Base-by-base conservation (phyloP, 345 rosid genomes). In the Acer saccharum region DNA sequence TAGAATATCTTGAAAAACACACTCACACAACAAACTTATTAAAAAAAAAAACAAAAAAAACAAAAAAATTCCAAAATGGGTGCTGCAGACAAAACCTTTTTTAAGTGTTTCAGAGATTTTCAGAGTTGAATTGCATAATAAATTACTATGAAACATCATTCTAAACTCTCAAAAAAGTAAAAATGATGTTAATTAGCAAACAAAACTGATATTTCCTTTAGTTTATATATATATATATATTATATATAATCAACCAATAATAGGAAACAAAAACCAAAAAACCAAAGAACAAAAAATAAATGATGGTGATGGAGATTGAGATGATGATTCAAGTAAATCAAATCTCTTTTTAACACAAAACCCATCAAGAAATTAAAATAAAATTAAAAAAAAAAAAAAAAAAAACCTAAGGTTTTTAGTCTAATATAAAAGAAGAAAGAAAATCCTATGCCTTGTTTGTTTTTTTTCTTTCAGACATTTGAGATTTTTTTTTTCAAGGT, bases 1-100 rank as follows among this genome's bases (percentile, higher is more conserved):
- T 60, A 79, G 91, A 90, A 88, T 84, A 80, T 89, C 81, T 90
- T 83, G 92, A 83, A 84, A 21, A 81, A 83, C 79, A 64, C 76
- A 84, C 75, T 81, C 46, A 43, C 46, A 43, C 46, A 43, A 7
- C 9, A 7, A 43, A 43, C 46, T 43, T 46, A 71, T 80, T 58
- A 71, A 74, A 68, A 72, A 29, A 29, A 29, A 77, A 69, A 39
- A 39, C 0, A 39, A 39, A 39, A 39, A 3, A 39, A 39, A 4
- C 0, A 3, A 39, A 5, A 7, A 43, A 43, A 7, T 8, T 65
- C 60, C 76, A 74, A 81, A 81, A 67, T 68, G 64, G 64, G 64
- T 79, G 78, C 65, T 21, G 50, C 73, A 60, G 66, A 79, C 68
- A 50, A 74, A 78, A 57, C 68, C 50, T 60, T 44, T 81, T 82